Base-by-base conservation (phyloP, 106 monocot species). In the Phalaenopsis equestris region DNA sequence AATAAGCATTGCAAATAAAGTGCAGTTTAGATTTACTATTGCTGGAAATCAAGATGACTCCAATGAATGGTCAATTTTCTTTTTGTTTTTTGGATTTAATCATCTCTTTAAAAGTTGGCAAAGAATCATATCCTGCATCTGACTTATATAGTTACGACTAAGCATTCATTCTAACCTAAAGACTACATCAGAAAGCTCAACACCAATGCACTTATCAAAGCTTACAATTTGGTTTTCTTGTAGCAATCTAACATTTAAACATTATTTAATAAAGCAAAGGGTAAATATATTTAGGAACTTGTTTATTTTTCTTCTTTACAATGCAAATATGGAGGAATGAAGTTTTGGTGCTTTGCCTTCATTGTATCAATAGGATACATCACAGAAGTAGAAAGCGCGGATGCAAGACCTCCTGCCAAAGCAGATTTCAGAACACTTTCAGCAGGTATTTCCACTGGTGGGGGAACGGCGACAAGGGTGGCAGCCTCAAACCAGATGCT, bases 401-500 rank as follows among this genome's bases (percentile, higher is more conserved):
- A 82, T 75, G 90, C 90, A 78, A 90, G 87, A 39, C 90, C 90
- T 81, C 90, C 90, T 73, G 90, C 90, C 78, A 90, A 77, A 82
- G 90, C 90, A 81, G 87, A 83, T 78, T 87, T 90, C 75, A 87
- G 30, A 38, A 87, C 87, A 87, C 75, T 90, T 84, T 79, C 90
- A 64, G 87, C 75, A 79, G 83, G 83, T 83, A 90, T 90, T 82
- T 85, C 87, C 67, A 90, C 83, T 75, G 90, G 90, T 81, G 90
- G 90, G 9, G 90, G 87, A 0, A 87, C 85, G 64, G 87, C 80
- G 56, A 90, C 90, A 67, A 87, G 83, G 42, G 90, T 90, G 47
- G 90, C 87, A 81, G 90, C 90, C 85, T 90, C 87, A 84, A 90
- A 90, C 90, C 90, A 90, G 16, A 90, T 73, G 77, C 55, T 90